A percentile compares a stretch with the other conserved stretches of the same genome.
These are phyloP conservation scores for Pseudoturritis turrita DNA, from an alignment of 345 rosid species.

Conservation along the genomic window DNA sequence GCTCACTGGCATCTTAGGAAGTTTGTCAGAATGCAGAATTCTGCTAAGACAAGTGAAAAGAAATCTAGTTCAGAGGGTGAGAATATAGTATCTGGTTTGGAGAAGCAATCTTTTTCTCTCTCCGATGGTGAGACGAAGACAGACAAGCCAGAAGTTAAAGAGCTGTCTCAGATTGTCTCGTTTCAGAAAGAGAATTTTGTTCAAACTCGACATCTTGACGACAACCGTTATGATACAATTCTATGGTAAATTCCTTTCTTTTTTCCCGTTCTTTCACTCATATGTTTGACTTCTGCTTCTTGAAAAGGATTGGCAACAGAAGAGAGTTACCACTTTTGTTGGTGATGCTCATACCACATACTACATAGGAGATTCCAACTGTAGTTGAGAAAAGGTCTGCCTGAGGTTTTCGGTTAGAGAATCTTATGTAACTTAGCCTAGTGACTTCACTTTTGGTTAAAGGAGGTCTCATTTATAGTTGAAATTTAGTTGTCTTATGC, in stretches of 20 bases:
- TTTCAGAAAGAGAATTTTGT: conserved; percentile 80
- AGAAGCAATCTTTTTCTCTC: conserved; percentile 13
- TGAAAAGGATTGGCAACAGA: not conserved
- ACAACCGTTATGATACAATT: conserved; percentile 67
- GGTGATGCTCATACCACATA: not conserved
- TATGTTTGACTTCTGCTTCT: not conserved
- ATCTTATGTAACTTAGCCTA: not conserved
- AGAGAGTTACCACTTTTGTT: not conserved
- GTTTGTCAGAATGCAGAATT: conserved; percentile 35
- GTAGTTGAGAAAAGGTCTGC: not conserved
- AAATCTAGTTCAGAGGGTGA: conserved; percentile 22
- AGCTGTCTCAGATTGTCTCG: conserved; percentile 55
- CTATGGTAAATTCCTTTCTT: conserved; percentile 50
- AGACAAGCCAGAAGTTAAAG: conserved; percentile 30
- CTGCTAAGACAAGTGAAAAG: conserved; percentile 28
- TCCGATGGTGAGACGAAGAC: conserved; percentile 23
- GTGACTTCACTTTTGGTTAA: not conserved
- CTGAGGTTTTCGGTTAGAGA: not conserved
- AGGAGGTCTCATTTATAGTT: not conserved
- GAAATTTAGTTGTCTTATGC: not conserved
- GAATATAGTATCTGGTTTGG: conserved; percentile 26
- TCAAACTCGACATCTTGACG: conserved; percentile 31
- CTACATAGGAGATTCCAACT: not conserved
- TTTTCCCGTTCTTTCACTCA: not conserved
- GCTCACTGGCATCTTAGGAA: conserved; percentile 78